Evolutionary conservation across 2,329 filamentous ascomycete genomes (phyloP), one percentile per base, ranked within the genome.

Genomic region (Periconia macrospinosa): DNA sequence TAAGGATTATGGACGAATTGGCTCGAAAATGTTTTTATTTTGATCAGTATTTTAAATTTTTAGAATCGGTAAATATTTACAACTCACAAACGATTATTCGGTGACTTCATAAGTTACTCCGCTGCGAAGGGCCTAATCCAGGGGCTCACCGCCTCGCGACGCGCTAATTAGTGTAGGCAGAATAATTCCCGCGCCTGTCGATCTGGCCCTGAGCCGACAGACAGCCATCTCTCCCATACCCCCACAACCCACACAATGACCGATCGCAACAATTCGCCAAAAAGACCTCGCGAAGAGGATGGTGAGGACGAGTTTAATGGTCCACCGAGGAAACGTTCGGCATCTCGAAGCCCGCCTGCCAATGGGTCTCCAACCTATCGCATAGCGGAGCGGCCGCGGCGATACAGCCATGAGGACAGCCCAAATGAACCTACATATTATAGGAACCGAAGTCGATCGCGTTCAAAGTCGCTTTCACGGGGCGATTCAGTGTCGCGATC

Each of bases 341-440:
- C 63, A 40, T 71, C 70, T 5, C 64, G 56, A 27, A 62, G 65
- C n/a, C 68, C 69, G 10, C 56, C 63, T n/a, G 33, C 11, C 47
- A 60, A 60, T 57, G 65, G 52, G 41, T 66, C 69, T 1, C 65
- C 66, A 8, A 57, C 56, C 20, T 71, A 70, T 54, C 54, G 61
- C 42, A 53, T 71, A 37, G 64, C 69, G 41, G 70, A 73, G 59
- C 69, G 71, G 19, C 72, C 70, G 52, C 67, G 65, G 44, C 66
- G 67, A 23, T 72, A 72, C 58, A 71, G 65, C 64, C 55, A 53
- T 37, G 55, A 59, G 19, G 65, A 71, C 55, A 71, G 66, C 54
- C 66, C 69, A n/a, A 6, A 44, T 23, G 66, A 69, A 3, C 53
- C 53, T 18, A 58, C 56, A 45, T 69, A 68, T 51, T 71, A 69